A percentile compares a stretch with the other conserved stretches of the same genome.
Evolutionary conservation across 495 filamentous ascomycete species (phyloP).

Genomic region (Trypethelium eluteriae): DNA sequence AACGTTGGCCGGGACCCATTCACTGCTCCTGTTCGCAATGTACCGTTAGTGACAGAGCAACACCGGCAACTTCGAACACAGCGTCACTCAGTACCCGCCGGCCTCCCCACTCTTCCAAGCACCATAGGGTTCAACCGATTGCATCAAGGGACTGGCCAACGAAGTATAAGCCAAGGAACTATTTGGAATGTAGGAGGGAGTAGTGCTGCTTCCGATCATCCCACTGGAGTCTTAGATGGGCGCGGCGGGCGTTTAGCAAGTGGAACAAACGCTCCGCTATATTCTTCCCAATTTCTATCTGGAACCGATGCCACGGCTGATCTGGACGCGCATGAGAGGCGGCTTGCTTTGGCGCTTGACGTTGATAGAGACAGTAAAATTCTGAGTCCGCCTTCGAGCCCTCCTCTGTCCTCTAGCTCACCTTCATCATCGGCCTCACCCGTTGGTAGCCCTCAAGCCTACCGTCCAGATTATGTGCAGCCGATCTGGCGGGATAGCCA

Average conservation of each 20-base stretch:
- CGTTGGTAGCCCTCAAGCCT: slow-evolving; percentile 22
- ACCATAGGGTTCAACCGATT: background rate
- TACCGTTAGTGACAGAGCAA: slow-evolving; percentile 12
- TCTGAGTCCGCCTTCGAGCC: slow-evolving; percentile 35
- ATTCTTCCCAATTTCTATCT: slow-evolving; percentile 59
- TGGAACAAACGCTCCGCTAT: slow-evolving; percentile 67
- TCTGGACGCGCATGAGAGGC: slow-evolving; percentile 59
- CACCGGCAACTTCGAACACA: slow-evolving; percentile 10
- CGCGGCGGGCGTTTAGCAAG: slow-evolving; percentile 56
- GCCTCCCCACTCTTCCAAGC: background rate
- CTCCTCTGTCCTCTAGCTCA: slow-evolving; percentile 16
- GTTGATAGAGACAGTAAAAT: slow-evolving; percentile 61
- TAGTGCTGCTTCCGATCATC: slow-evolving; percentile 44
- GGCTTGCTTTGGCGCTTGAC: slow-evolving; percentile 76
- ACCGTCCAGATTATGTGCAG: slow-evolving; percentile 16
- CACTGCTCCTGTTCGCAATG: slow-evolving; percentile 38
- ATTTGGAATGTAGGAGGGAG: slow-evolving; percentile 78
- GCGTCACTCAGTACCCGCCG: background rate
- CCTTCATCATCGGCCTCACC: slow-evolving; percentile 7
- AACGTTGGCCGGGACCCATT: slow-evolving; percentile 60
- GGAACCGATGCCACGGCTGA: slow-evolving; percentile 50
- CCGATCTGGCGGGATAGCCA: slow-evolving; percentile 35
- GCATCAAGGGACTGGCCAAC: background rate
- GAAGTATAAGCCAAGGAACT: slow-evolving; percentile 51
- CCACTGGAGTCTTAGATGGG: slow-evolving; percentile 50